Percentiles rank a stretch among this genome's conserved stretches.
These are phyloP conservation scores for Thymus mandschuricus DNA, from an alignment of 257 asterid species.

Conservation along the genomic window DNA sequence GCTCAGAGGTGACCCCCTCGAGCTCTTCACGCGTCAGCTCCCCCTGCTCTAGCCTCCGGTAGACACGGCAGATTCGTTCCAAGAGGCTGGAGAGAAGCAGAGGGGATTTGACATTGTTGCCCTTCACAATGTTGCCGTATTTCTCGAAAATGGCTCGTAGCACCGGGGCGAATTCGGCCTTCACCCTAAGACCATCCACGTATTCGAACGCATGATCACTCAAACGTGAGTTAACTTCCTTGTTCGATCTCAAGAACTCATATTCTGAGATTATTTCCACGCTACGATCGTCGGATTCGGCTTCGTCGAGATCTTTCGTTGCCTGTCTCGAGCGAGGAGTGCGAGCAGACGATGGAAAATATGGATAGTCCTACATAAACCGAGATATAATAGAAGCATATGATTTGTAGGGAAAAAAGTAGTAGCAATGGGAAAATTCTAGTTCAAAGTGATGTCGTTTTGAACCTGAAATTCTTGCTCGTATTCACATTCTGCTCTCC, in stretches of 20 bases:
- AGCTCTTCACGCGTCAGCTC: constrained; percentile 13
- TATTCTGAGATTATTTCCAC: neutral
- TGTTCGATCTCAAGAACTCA: too few relatives aligned
- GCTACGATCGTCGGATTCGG: neutral
- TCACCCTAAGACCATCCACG: constrained; percentile 11
- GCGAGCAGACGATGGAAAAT: neutral
- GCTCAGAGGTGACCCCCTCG: neutral
- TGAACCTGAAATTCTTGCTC: neutral
- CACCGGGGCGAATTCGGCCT: constrained; percentile 15
- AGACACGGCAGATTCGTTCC: constrained; percentile 17
- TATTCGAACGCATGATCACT: neutral
- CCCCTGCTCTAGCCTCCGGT: neutral
- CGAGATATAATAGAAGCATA: neutral
- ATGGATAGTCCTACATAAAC: neutral
- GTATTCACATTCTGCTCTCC: neutral
- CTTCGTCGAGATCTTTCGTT: neutral
- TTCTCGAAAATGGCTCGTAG: constrained; percentile 19
- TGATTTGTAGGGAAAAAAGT: neutral
- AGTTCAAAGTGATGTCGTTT: too few relatives aligned
- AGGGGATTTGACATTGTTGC: neutral
- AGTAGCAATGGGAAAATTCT: neutral
- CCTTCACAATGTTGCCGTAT: constrained; percentile 18
- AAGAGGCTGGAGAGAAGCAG: neutral
- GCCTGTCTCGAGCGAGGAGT: neutral
- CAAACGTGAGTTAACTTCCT: constrained; percentile 21